A percentile compares a stretch with the other conserved stretches of the same genome.
These are phyloP conservation scores for Aspergillus proliferans DNA, from an alignment of 2,329 filamentous ascomycete species.

Conservation along the genomic window DNA sequence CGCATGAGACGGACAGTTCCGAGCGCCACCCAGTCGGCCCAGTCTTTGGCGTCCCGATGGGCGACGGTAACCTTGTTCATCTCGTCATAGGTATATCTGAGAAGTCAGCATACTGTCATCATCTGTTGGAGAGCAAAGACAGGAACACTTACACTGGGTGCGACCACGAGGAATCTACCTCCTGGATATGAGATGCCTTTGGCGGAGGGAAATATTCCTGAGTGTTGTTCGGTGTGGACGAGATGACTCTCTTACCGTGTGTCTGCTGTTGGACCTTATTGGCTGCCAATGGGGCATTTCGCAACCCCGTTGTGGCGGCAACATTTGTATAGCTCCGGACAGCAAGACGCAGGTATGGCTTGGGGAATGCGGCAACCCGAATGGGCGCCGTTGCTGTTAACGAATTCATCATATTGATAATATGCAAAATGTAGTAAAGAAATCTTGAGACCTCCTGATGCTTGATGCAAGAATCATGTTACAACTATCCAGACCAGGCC, in stretches of 20 bases:
- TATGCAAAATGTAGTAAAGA: too few relatives aligned
- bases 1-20: conserved; percentile 68
- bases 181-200: conserved; percentile 55
- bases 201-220: conserved; percentile 53
- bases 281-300: conserved; percentile 13
- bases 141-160: conserved; percentile 49
- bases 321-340: conserved; percentile 20
- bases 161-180: conserved; percentile 61
- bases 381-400: conserved; percentile 21
- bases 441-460: too few relatives aligned
- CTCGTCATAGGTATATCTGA: conserved; percentile 65
- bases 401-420: conserved; percentile 20
- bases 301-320: conserved; percentile 18
- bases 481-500: neutral
- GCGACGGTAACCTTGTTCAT: conserved; percentile 69
- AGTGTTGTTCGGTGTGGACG: conserved; percentile 30
- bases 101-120: conserved; percentile 9
- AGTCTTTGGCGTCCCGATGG: conserved; percentile 66
- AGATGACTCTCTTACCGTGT: conserved; percentile 28
- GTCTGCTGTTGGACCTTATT: conserved; percentile 10
- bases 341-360: conserved; percentile 18
- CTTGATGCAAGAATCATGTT: too few relatives aligned
- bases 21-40: conserved; percentile 74
- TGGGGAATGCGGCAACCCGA: conserved; percentile 21
- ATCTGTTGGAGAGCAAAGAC: neutral